Conservation (phyloP, 2,329 filamentous ascomycete genomes). For the Stachybotrys echinatus region DNA sequence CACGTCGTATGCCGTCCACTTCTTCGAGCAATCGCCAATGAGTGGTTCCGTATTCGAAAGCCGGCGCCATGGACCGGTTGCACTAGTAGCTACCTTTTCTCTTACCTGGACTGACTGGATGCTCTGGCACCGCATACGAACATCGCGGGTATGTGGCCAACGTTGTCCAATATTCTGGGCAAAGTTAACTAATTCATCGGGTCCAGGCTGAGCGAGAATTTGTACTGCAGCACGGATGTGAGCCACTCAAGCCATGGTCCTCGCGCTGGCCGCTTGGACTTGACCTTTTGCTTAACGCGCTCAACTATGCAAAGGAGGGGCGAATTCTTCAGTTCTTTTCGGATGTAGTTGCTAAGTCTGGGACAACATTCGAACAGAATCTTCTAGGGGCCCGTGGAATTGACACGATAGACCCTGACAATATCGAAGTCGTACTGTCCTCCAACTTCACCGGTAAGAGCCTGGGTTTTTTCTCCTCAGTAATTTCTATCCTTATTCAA, state of each 20-base stretch:
- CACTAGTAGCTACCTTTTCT: no score
- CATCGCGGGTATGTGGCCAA: no score
- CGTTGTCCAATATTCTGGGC: no score
- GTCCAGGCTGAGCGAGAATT: conserved; percentile 2
- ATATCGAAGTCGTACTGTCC: conserved; percentile 44
- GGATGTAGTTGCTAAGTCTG: conserved; percentile 3
- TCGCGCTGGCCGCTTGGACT: conserved; percentile 3
- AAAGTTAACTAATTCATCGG: no score
- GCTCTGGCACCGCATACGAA: no score
- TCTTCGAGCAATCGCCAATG: no score
- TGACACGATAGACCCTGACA: conserved; percentile 32
- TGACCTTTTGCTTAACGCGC: conserved; percentile 1
- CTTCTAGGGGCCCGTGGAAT: conserved; percentile 5
- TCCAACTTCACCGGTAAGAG: conserved; percentile 34
- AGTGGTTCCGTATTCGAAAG: no score
- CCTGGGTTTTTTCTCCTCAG: no score
- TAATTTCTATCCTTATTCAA: background rate
- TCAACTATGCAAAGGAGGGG: background rate
- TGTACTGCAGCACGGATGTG: conserved; percentile 3
- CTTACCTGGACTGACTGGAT: no score
- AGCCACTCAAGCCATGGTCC: conserved; percentile 3
- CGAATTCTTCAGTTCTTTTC: conserved; percentile 5
- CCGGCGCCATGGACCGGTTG: no score
- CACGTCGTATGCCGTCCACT: no score
- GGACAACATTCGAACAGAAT: conserved; percentile 7